phyloP scores from a whole-genome alignment of 2,329 filamentous ascomycete species.

The Verticillium nubilum region DNA sequence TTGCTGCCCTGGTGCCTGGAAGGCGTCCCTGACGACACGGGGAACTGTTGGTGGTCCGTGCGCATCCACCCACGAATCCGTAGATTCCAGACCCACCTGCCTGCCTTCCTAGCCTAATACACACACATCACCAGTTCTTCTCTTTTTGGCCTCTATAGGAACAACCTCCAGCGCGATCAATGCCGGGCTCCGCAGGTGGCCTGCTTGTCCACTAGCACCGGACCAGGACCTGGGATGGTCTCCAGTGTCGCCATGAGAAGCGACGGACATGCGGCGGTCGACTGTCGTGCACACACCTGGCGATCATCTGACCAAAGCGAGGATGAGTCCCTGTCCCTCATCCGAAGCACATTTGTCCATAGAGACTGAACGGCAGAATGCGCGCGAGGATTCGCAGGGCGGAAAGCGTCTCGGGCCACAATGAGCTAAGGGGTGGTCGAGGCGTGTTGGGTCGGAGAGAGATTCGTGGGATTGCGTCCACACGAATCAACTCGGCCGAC shows the following conservation, averaged over 20 bases:
- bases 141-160: neutral
- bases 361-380: neutral
- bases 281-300: neutral
- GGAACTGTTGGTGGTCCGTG: too few relatives aligned
- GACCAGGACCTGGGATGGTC: neutral
- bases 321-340: neutral
- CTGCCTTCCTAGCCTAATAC: too few relatives aligned
- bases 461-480: neutral
- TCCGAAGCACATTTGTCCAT: neutral
- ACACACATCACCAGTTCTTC: too few relatives aligned
- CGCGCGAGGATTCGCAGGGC: neutral
- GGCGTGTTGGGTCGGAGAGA: neutral
- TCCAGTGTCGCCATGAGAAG: neutral
- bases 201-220: neutral
- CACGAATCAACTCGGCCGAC: neutral
- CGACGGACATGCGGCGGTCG: neutral
- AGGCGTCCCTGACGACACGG: too few relatives aligned
- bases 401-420: neutral
- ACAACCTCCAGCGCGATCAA: neutral
- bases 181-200: neutral
- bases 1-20: neutral
- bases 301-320: neutral
- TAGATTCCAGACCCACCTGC: too few relatives aligned
- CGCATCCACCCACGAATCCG: too few relatives aligned
- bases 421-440: too few relatives aligned